These are phyloP conservation scores for Cardamine chenopodiifolia DNA, from an alignment of 345 rosid species.

Conservation along the genomic window DNA sequence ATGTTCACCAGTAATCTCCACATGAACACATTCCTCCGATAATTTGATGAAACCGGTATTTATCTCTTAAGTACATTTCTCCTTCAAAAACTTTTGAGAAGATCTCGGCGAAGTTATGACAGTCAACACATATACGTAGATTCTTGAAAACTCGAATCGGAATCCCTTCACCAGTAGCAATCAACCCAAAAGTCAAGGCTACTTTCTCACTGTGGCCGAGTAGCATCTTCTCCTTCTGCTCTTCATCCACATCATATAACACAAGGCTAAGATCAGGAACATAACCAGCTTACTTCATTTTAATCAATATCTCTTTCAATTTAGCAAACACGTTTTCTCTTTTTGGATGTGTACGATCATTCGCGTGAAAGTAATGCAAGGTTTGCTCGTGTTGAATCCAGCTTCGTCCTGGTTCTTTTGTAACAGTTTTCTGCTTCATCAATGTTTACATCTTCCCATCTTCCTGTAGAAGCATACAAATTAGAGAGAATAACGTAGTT, in stretches of 20 bases:
- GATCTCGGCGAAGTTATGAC: conserved; percentile 87
- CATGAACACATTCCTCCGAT: conserved; percentile 69
- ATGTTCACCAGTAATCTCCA: conserved; percentile 78
- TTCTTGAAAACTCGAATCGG: conserved; percentile 78
- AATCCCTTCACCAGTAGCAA: conserved; percentile 51
- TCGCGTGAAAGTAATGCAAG: conserved; percentile 77
- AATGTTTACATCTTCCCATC: conserved; percentile 84
- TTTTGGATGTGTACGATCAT: conserved; percentile 79
- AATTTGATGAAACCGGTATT: conserved; percentile 73
- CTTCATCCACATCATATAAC: conserved; percentile 81
- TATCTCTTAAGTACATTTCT: conserved; percentile 71
- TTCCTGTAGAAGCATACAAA: conserved; percentile 76
- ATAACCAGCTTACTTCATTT: conserved; percentile 81
- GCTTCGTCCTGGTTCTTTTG: conserved; percentile 87
- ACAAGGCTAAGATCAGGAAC: conserved; percentile 79
- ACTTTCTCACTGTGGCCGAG: conserved; percentile 87
- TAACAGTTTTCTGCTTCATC: conserved; percentile 73
- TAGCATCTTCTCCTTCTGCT: conserved; percentile 88
- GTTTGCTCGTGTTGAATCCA: conserved; percentile 76
- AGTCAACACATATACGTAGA: conserved; percentile 80
- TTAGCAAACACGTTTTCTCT: conserved; percentile 62
- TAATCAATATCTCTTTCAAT: conserved; percentile 54
- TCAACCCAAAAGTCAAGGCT: conserved; percentile 76
- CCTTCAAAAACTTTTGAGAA: conserved; percentile 60
- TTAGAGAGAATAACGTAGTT: conserved; percentile 85